Percentiles rank a stretch among this genome's conserved stretches.
phyloP scores from a whole-genome alignment of 805 yeast species.

The Candida patagonica region DNA sequence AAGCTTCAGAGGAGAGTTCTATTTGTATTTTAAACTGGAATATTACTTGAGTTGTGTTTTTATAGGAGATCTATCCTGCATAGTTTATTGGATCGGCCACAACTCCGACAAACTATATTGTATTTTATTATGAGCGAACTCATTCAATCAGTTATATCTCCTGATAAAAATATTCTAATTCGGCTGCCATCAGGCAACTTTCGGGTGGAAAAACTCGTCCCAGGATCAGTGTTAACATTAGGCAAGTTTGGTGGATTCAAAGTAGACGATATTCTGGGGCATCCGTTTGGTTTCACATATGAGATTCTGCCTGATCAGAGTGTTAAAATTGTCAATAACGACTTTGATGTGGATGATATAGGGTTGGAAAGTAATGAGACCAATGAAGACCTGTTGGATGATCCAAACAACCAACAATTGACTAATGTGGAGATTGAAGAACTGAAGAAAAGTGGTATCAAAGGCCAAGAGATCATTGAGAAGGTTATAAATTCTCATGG shows the following conservation, averaged over 20 bases:
- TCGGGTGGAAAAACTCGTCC: conserved; percentile 59
- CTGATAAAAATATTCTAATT: conserved; percentile 50
- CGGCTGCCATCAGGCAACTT: conserved; percentile 75
- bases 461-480: conserved; percentile 72
- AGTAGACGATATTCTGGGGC: conserved; percentile 68
- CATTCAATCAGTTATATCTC: conserved; percentile 29
- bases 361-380: conserved; percentile 52
- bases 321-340: conserved; percentile 24
- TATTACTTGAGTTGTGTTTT: no score
- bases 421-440: conserved; percentile 74
- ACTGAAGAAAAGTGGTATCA: conserved; percentile 63
- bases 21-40: no score
- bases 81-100: no score
- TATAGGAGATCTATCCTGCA: no score
- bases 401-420: conserved; percentile 57
- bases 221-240: conserved; percentile 53
- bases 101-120: no score
- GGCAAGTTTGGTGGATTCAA: conserved; percentile 90
- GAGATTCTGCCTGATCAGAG: conserved; percentile 55
- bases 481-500: conserved; percentile 75
- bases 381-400: conserved; percentile 61
- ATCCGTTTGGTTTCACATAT: conserved; percentile 80
- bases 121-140: not conserved
- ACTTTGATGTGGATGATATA: conserved; percentile 24
- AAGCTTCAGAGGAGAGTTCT: no score